Evolutionary conservation across 140 eudicot genomes (phyloP).

Genomic region (Anethum foeniculum): DNA sequence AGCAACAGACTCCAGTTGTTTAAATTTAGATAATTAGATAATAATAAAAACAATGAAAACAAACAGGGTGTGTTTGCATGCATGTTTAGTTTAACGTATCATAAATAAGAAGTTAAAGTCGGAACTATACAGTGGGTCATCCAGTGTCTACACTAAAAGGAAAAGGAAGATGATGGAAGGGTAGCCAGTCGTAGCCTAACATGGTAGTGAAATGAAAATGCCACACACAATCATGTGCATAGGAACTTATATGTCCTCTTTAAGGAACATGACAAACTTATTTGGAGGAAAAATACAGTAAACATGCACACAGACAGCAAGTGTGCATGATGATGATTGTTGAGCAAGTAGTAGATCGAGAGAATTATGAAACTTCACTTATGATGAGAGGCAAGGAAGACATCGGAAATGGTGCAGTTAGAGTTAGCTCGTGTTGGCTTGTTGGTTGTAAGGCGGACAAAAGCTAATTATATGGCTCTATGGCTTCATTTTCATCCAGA

Average conservation of each 20-base stretch:
- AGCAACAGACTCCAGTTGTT: neutral
- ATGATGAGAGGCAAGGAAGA: constrained; percentile 1
- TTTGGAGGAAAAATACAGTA: constrained; percentile 8
- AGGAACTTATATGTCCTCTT: constrained; percentile 3
- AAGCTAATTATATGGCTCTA: constrained; percentile 9
- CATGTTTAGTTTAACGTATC: neutral
- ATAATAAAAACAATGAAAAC: neutral
- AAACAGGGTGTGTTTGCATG: neutral
- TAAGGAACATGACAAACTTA: constrained; percentile 27
- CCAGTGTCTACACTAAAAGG: constrained; percentile 1
- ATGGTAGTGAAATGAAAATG: constrained; percentile 9
- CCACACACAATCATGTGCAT: constrained; percentile 9
- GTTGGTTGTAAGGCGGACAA: constrained; percentile 23
- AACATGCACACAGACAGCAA: neutral
- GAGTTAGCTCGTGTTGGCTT: neutral
- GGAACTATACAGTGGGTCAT: constrained; percentile 11
- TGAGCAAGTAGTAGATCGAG: neutral
- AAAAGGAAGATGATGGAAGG: constrained; percentile 11
- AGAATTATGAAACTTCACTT: constrained; percentile 19
- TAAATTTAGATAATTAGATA: neutral
- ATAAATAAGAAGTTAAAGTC: neutral
- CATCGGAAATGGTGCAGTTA: neutral
- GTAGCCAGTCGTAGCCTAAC: constrained; percentile 16
- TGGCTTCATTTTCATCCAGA: neutral
- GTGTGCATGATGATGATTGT: neutral